Conservation (phyloP, 1,139 yeast genomes). For the Taphrina populina region DNA sequence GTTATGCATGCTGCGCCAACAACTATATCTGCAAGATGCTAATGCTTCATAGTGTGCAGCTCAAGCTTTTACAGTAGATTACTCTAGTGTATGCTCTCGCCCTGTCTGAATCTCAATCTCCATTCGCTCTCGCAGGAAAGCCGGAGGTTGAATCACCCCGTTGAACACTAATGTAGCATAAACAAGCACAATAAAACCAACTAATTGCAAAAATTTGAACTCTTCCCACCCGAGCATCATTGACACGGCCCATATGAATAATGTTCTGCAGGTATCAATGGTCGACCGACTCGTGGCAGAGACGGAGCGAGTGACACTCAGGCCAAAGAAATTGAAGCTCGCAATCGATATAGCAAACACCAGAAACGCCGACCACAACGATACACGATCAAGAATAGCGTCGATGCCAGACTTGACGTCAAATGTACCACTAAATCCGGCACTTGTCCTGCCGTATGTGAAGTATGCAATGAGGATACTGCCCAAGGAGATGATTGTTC, state of each 20-base stretch:
- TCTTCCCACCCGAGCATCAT: slow-evolving; percentile 74
- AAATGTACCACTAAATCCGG: slow-evolving; percentile 51
- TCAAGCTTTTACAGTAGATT: no score
- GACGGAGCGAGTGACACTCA: slow-evolving; percentile 62
- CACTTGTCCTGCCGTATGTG: slow-evolving; percentile 50
- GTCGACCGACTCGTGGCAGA: slow-evolving; percentile 81
- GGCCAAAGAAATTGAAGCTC: slow-evolving; percentile 70
- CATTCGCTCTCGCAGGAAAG: neutral
- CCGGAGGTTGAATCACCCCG: slow-evolving; percentile 52
- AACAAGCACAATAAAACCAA: slow-evolving; percentile 65
- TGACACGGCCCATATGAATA: slow-evolving; percentile 76
- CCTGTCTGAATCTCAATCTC: slow-evolving; percentile 3
- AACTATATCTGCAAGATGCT: neutral
- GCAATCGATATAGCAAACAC: slow-evolving; percentile 69
- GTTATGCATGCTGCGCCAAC: neutral
- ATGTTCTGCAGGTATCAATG: slow-evolving; percentile 73
- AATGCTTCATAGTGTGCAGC: neutral
- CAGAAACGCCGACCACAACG: slow-evolving; percentile 55
- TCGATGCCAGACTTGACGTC: slow-evolving; percentile 56
- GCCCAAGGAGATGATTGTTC: slow-evolving; percentile 52
- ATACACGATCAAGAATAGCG: slow-evolving; percentile 51
- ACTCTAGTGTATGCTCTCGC: slow-evolving; percentile 13
- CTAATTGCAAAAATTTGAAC: slow-evolving; percentile 59
- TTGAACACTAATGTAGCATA: slow-evolving; percentile 75
- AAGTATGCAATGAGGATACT: slow-evolving; percentile 52